Evolutionary conservation across 371 early-diverging fungal species (phyloP).

Genomic region (Chytridium lagenaria): DNA sequence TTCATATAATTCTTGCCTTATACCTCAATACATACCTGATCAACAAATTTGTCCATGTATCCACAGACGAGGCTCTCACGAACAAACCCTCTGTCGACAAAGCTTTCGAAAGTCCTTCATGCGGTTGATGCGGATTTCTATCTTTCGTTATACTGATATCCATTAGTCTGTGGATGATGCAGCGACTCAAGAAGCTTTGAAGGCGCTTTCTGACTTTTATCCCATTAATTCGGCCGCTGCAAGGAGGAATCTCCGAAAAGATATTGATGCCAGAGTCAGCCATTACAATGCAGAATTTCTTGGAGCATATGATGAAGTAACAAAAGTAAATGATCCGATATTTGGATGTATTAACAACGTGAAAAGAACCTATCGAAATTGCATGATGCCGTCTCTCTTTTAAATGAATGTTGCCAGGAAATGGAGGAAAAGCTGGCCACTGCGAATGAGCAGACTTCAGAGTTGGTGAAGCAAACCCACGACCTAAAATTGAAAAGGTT

Average conservation of each 20-base stretch:
- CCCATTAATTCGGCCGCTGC: slow-evolving; percentile 62
- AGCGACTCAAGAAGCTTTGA: slow-evolving; percentile 55
- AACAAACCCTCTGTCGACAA: slow-evolving; percentile 48
- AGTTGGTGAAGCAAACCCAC: slow-evolving; percentile 71
- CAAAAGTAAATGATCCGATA: no score
- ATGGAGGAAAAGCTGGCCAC: slow-evolving; percentile 66
- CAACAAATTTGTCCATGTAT: slow-evolving; percentile 17
- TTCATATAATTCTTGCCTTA: neutral
- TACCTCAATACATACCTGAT: neutral
- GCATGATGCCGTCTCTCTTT: slow-evolving; percentile 24
- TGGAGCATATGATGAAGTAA: slow-evolving; percentile 62
- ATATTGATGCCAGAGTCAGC: slow-evolving; percentile 73
- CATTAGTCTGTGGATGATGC: slow-evolving; percentile 28
- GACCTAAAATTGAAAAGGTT: slow-evolving; percentile 68
- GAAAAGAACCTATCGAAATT: neutral
- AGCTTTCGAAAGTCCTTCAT: slow-evolving; percentile 45
- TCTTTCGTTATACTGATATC: no score
- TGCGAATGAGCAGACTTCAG: slow-evolving; percentile 62
- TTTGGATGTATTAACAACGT: no score
- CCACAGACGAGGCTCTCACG: slow-evolving; percentile 44
- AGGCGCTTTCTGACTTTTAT: slow-evolving; percentile 73
- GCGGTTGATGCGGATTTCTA: no score
- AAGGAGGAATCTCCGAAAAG: slow-evolving; percentile 67
- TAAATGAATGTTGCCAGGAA: slow-evolving; percentile 64
- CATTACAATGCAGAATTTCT: slow-evolving; percentile 68